Conservation (phyloP, 73 alveolate species). For the Paramecium sexaurelia region DNA sequence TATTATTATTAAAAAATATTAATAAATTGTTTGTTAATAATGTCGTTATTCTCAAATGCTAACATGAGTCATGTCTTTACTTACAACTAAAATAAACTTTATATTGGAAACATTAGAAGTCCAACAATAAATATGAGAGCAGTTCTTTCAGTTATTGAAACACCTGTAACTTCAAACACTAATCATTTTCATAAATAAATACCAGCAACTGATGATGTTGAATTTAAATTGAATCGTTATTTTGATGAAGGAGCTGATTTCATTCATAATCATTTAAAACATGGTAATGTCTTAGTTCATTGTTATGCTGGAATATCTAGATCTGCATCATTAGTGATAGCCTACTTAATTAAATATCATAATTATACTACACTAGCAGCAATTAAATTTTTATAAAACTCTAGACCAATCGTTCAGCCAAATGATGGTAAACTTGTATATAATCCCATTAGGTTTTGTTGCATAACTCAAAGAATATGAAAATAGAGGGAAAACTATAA, state of each 20-base stretch:
- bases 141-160: neutral
- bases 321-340: constrained; percentile 85
- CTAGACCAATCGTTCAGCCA: constrained; percentile 85
- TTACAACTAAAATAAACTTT: neutral
- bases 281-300: constrained; percentile 82
- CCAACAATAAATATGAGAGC: neutral
- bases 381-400: constrained; percentile 72
- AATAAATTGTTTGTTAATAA: constrained; percentile 30
- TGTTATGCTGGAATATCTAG: constrained; percentile 91
- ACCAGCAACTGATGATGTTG: neutral
- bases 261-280: constrained; percentile 26
- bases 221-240: neutral
- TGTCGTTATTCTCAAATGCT: constrained; percentile 22
- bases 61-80: constrained; percentile 21
- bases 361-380: constrained; percentile 78
- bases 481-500: constrained; percentile 25
- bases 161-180: neutral
- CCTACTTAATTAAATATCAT: constrained; percentile 85
- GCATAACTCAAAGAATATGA: constrained; percentile 83
- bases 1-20: neutral
- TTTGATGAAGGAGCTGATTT: constrained; percentile 42
- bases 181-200: neutral
- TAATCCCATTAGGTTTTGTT: constrained; percentile 70
- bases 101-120: neutral
- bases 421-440: constrained; percentile 58